These are phyloP conservation scores for Colletotrichum sojae DNA, from an alignment of 2,329 filamentous ascomycete species.

Conservation along the genomic window DNA sequence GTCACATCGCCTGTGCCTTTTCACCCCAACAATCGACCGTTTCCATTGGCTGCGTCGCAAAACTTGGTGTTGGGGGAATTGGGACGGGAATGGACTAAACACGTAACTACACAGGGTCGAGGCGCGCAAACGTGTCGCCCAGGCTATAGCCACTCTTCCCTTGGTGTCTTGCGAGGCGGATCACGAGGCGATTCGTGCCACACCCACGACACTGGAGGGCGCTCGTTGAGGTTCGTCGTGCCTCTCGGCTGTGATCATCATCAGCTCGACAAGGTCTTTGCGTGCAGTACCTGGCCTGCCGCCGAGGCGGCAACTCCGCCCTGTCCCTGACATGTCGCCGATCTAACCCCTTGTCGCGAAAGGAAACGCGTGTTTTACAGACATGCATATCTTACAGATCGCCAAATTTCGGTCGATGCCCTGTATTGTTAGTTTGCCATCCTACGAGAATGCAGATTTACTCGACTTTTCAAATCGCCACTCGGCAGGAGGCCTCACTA, in stretches of 20 bases:
- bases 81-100: background rate
- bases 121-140: background rate
- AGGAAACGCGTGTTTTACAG: background rate
- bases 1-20: too few relatives aligned
- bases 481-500: constrained; percentile 36
- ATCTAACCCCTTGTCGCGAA: background rate
- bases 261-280: constrained; percentile 35
- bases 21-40: background rate
- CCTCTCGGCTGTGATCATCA: constrained; percentile 7
- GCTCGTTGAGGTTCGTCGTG: background rate
- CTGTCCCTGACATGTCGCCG: constrained; percentile 3
- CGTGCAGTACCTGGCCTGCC: background rate
- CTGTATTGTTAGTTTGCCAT: background rate
- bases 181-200: background rate
- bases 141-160: background rate
- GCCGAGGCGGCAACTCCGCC: background rate
- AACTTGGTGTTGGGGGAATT: background rate
- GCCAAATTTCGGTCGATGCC: background rate
- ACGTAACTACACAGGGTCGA: constrained; percentile 13
- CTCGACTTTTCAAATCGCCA: constrained; percentile 18
- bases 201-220: background rate
- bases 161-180: too few relatives aligned
- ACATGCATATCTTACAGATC: background rate
- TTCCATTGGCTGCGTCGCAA: constrained; percentile 5
- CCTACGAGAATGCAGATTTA: background rate